These are phyloP conservation scores for Mycena metata DNA, from an alignment of 768 basidiomycete species.

Conservation along the genomic window DNA sequence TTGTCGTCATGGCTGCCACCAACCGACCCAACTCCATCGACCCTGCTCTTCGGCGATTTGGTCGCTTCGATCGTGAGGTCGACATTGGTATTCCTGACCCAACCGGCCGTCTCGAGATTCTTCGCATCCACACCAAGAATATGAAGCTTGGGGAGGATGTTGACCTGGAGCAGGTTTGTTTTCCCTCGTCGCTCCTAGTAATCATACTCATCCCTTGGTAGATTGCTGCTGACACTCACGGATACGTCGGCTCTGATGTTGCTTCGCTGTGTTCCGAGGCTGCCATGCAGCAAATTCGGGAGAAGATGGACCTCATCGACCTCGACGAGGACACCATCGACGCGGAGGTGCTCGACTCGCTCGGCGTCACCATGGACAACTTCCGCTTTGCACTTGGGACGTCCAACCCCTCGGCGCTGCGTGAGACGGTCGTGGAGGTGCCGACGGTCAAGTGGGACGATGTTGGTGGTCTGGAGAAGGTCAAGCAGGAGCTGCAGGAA, in stretches of 20 bases:
- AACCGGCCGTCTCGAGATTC: slow-evolving; percentile 97
- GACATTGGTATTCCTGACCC: slow-evolving; percentile 99
- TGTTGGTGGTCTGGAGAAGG: slow-evolving; percentile 99
- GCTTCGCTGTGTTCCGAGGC: slow-evolving; percentile 99
- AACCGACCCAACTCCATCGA: slow-evolving; percentile 99
- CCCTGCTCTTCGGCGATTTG: slow-evolving; percentile 97
- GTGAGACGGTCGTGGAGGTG: slow-evolving; percentile 99
- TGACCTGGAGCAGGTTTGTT: slow-evolving; percentile 88
- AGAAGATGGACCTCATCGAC: slow-evolving; percentile 99
- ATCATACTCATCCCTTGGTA: slow-evolving; percentile 46
- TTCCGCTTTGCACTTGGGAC: slow-evolving; percentile 99
- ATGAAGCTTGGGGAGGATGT: slow-evolving; percentile 99
- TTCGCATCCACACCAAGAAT: slow-evolving; percentile 99
- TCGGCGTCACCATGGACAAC: slow-evolving; percentile 99
- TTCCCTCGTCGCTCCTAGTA: neutral
- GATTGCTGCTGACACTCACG: slow-evolving; percentile 99
- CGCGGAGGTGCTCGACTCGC: slow-evolving; percentile 97
- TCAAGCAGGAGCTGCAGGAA: slow-evolving; percentile 99
- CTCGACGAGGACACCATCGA: slow-evolving; percentile 99
- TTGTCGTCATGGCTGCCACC: slow-evolving; percentile 99
- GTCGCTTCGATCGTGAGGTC: slow-evolving; percentile 99
- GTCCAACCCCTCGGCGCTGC: slow-evolving; percentile 97
- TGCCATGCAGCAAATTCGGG: slow-evolving; percentile 99
- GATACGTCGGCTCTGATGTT: slow-evolving; percentile 98
- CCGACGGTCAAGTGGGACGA: slow-evolving; percentile 99